phyloP scores from a whole-genome alignment of 495 filamentous ascomycete species.

The Thozetella sp. region DNA sequence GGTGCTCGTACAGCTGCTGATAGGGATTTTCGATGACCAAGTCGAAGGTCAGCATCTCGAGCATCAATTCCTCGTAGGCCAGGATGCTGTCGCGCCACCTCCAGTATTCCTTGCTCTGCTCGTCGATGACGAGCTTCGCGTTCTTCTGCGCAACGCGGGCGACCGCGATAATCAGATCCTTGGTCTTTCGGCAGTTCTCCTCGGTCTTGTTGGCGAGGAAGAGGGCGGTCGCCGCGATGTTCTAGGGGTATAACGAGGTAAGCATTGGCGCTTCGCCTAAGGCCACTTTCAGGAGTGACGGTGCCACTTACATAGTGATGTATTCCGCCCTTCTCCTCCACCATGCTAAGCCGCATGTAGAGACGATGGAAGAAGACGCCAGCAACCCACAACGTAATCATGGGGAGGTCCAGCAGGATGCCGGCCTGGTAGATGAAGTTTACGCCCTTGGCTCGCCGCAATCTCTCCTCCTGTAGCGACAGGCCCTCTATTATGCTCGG shows the following conservation, averaged over 20 bases:
- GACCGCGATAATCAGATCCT: conserved; percentile 88
- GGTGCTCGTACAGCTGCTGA: conserved; percentile 74
- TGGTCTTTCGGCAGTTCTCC: conserved; percentile 92
- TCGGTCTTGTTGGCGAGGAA: conserved; percentile 97
- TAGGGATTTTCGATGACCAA: conserved; percentile 85
- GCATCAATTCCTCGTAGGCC: conserved; percentile 84
- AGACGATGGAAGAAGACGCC: conserved; percentile 93
- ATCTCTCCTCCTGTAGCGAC: conserved; percentile 69
- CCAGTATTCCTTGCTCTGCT: conserved; percentile 97
- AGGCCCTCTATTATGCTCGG: conserved; percentile 88
- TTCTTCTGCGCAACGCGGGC: conserved; percentile 96
- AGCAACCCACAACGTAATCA: conserved; percentile 89
- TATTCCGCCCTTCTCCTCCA: conserved; percentile 66
- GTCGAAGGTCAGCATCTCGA: conserved; percentile 94
- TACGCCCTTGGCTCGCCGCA: conserved; percentile 82
- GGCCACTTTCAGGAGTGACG: background rate
- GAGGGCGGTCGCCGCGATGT: conserved; percentile 83
- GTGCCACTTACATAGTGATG: conserved; percentile 76
- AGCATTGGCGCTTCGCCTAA: background rate
- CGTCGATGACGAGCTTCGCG: conserved; percentile 80
- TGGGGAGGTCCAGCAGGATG: conserved; percentile 88
- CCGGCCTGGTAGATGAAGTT: conserved; percentile 96
- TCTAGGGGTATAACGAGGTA: conserved; percentile 34
- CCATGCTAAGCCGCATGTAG: conserved; percentile 85
- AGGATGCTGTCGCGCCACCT: conserved; percentile 92